Evolutionary conservation across 1,139 yeast genomes (phyloP).

Genomic region (Protomyces inundatus): DNA sequence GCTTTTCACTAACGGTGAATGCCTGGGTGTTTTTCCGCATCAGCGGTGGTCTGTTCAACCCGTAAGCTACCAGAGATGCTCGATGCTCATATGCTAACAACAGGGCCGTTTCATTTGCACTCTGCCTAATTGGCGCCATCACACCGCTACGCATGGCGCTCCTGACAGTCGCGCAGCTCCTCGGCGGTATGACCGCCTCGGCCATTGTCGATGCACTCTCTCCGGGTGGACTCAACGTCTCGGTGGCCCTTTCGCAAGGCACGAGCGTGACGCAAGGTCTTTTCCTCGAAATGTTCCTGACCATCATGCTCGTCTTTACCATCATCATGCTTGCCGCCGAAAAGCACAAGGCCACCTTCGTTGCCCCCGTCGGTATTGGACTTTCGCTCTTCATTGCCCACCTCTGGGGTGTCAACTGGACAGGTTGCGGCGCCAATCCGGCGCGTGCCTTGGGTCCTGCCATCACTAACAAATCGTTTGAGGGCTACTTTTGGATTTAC

Average conservation of each 20-base stretch:
- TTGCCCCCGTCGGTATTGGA: conserved; percentile 84
- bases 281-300: conserved; percentile 78
- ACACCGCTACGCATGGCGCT: conserved; percentile 66
- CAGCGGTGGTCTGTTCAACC: conserved; percentile 88
- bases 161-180: conserved; percentile 62
- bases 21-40: conserved; percentile 71
- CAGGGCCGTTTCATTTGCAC: conserved; percentile 57
- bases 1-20: conserved; percentile 74
- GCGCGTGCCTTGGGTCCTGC: conserved; percentile 86
- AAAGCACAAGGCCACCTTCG: conserved; percentile 65
- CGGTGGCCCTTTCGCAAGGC: conserved; percentile 69
- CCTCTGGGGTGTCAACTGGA: conserved; percentile 71
- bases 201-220: conserved; percentile 85
- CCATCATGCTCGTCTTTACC: conserved; percentile 65
- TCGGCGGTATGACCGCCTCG: conserved; percentile 90
- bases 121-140: conserved; percentile 65
- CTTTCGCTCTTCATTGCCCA: conserved; percentile 76
- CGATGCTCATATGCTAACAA: not conserved
- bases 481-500: conserved; percentile 83
- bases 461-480: conserved; percentile 66
- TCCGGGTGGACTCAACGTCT: conserved; percentile 70
- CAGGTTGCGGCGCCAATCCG: conserved; percentile 92
- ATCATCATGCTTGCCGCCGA: conserved; percentile 83
- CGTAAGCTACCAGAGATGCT: conserved; percentile 46
- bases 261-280: conserved; percentile 69